Conservation (phyloP, 176 grass and related monocot genomes). For the Eragrostis curvula region DNA sequence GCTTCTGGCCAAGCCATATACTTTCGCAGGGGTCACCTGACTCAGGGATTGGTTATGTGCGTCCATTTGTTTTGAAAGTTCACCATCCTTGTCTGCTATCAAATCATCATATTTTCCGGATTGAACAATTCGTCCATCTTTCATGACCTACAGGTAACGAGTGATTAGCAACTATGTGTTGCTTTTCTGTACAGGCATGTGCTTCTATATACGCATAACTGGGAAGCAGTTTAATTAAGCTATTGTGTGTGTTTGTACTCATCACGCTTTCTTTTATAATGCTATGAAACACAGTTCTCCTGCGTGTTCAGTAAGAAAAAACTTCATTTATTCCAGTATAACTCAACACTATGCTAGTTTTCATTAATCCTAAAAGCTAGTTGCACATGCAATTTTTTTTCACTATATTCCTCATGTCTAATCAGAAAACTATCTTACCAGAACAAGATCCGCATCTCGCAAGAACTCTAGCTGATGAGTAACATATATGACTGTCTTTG, state of each 20-base stretch:
- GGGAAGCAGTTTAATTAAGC: background rate
- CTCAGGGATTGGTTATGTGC: slow-evolving; percentile 72
- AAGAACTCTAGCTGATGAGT: slow-evolving; percentile 95
- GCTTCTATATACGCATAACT: background rate
- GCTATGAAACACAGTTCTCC: background rate
- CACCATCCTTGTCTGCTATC: slow-evolving; percentile 55
- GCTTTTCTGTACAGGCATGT: slow-evolving; percentile 18
- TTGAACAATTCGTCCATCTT: slow-evolving; percentile 82
- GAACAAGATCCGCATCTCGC: slow-evolving; percentile 70
- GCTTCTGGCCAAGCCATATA: slow-evolving; percentile 32
- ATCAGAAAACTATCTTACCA: slow-evolving; percentile 54
- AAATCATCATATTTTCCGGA: slow-evolving; percentile 85
- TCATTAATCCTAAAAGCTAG: slow-evolving; percentile 6
- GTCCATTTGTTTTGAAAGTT: slow-evolving; percentile 70
- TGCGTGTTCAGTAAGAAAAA: too few species aligned
- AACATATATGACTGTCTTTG: slow-evolving; percentile 82
- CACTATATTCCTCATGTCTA: background rate
- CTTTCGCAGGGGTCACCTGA: slow-evolving; percentile 63
- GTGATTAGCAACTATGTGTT: slow-evolving; percentile 6
- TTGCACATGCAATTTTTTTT: background rate
- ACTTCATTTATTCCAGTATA: too few species aligned
- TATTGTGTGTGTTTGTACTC: too few species aligned
- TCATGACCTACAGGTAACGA: slow-evolving; percentile 68
- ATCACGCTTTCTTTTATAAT: background rate
- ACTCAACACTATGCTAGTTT: background rate